Evolutionary conservation across 352 stramenopile genomes (phyloP).

Genomic region (Phytophthora sp.): DNA sequence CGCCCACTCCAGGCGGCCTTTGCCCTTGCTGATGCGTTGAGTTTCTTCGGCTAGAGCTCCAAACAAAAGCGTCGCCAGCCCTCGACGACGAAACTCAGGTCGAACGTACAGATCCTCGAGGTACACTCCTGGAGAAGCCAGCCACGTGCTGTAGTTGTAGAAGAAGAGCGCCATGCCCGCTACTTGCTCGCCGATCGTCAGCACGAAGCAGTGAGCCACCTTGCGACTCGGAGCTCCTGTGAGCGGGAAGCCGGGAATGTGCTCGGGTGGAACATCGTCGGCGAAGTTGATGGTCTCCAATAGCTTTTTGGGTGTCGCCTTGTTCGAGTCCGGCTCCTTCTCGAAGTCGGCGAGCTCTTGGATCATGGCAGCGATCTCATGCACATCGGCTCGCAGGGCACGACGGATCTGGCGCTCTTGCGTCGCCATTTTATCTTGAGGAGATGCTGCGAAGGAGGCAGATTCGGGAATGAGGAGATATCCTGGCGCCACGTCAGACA

Average conservation of each 20-base stretch:
- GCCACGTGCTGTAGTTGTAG: constrained; percentile 41
- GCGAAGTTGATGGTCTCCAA: constrained; percentile 37
- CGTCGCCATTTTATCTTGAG: constrained; percentile 2
- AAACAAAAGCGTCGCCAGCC: constrained; percentile 31
- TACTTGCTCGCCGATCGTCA: constrained; percentile 26
- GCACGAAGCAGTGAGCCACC: constrained; percentile 33
- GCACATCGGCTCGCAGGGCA: constrained; percentile 18
- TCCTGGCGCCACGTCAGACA: constrained; percentile 11
- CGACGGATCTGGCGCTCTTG: constrained; percentile 29
- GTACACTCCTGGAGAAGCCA: constrained; percentile 28
- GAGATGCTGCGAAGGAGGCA: background rate
- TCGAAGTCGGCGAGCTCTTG: constrained; percentile 37
- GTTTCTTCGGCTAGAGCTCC: constrained; percentile 25
- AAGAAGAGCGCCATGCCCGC: constrained; percentile 34
- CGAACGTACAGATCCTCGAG: constrained; percentile 32
- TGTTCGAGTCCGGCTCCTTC: constrained; percentile 29
- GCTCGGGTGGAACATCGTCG: constrained; percentile 12
- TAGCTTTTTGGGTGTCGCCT: constrained; percentile 29
- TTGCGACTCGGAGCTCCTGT: constrained; percentile 24
- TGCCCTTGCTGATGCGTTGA: constrained; percentile 25
- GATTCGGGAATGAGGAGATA: constrained; percentile 13
- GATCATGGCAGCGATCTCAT: constrained; percentile 33
- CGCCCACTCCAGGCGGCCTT: constrained; percentile 29
- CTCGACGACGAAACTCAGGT: constrained; percentile 24
- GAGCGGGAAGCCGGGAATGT: constrained; percentile 20